A percentile compares a stretch with the other conserved stretches of the same genome.
These are phyloP conservation scores for Rhypophila decipiens DNA, from an alignment of 495 filamentous ascomycete species.

Conservation along the genomic window DNA sequence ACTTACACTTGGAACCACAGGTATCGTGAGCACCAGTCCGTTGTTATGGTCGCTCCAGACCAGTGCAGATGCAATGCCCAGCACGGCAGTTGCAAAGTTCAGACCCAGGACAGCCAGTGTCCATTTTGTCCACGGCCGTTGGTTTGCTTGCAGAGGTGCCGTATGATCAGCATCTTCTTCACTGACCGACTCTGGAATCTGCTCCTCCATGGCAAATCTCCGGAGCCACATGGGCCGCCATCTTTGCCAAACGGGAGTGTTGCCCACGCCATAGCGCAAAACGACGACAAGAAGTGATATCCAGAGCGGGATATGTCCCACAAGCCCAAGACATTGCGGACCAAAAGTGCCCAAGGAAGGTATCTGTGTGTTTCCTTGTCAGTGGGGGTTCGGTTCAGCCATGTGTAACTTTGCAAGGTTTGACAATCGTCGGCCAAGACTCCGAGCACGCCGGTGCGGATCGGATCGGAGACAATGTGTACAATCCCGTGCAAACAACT, in stretches of 20 bases:
- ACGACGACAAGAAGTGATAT: conserved; percentile 17
- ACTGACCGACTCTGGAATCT: neutral
- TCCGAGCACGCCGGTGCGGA: too few relatives aligned
- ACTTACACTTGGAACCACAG: conserved; percentile 22
- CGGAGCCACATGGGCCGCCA: conserved; percentile 25
- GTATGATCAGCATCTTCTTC: too few relatives aligned
- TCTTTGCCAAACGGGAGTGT: conserved; percentile 11
- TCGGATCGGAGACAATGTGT: too few relatives aligned
- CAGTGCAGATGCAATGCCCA: conserved; percentile 8
- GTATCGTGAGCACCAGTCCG: conserved; percentile 1
- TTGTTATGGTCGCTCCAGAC: conserved; percentile 7
- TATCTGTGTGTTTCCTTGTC: conserved; percentile 15
- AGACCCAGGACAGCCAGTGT: conserved; percentile 12
- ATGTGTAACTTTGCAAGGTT: neutral
- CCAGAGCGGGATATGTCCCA: conserved; percentile 25
- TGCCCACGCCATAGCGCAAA: conserved; percentile 18
- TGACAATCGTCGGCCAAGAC: too few relatives aligned
- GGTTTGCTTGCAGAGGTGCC: neutral
- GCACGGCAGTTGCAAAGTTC: neutral
- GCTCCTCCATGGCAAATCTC: conserved; percentile 17
- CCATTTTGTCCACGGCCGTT: conserved; percentile 14
- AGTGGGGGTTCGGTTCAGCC: neutral
- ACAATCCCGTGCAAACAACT: too few relatives aligned
- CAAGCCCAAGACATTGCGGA: conserved; percentile 22
- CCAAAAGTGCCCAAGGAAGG: conserved; percentile 21